Conservation (phyloP, 768 basidiomycete genomes). For the Serendipita vermifera region DNA sequence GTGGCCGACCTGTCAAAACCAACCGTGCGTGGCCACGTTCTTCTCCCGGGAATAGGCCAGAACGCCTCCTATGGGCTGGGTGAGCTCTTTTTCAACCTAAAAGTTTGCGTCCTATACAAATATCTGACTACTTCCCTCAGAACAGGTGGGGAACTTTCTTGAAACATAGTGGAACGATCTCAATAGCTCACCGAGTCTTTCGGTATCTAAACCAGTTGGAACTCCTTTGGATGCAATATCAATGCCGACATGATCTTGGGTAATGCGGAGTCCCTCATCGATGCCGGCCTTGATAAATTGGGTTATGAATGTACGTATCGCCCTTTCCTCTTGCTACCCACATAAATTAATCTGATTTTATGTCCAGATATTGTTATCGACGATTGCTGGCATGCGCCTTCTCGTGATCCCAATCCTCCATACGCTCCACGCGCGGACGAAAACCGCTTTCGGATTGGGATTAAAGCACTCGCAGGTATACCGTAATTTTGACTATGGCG, state of each 20-base stretch:
- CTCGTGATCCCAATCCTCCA: constrained; percentile 15
- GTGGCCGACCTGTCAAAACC: neutral
- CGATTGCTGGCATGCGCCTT: constrained; percentile 27
- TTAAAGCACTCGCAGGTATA: constrained; percentile 19
- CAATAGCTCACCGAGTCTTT: neutral
- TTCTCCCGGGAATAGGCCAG: too few relatives aligned
- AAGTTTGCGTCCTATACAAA: neutral
- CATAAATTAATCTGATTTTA: neutral
- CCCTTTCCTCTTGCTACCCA: neutral
- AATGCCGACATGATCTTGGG: constrained; percentile 25
- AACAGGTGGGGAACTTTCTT: neutral
- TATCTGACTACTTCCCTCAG: neutral
- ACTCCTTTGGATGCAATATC: constrained; percentile 29
- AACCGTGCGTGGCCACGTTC: neutral
- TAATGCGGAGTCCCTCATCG: constrained; percentile 25
- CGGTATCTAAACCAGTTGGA: constrained; percentile 22
- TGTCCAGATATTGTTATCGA: constrained; percentile 27
- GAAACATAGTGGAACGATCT: neutral
- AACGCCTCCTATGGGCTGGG: constrained; percentile 8
- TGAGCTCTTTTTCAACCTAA: neutral
- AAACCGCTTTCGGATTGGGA: constrained; percentile 23
- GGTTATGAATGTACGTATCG: constrained; percentile 28
- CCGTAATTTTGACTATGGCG: neutral
- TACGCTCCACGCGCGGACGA: constrained; percentile 24
- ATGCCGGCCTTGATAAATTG: constrained; percentile 23